Evolutionary conservation across 1,284 basidiomycete genomes (phyloP).

Genomic region (Boletellus dicymbophilus): DNA sequence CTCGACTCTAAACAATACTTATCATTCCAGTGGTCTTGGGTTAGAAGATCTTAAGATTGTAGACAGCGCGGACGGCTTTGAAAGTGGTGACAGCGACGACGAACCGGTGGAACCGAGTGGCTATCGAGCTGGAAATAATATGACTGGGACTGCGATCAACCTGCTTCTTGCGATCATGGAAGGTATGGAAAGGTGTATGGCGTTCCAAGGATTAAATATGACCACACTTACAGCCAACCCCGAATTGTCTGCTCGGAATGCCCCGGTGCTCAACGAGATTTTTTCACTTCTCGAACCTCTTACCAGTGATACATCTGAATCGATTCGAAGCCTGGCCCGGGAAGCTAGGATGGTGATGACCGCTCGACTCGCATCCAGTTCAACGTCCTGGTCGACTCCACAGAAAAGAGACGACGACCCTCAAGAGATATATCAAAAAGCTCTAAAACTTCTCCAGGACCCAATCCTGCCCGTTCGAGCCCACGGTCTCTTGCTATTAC

Average conservation of each 20-base stretch:
- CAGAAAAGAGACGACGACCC: slow-evolving; percentile 41
- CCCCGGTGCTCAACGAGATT: slow-evolving; percentile 72
- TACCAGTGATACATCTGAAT: slow-evolving; percentile 27
- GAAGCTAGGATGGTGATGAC: slow-evolving; percentile 85
- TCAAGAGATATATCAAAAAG: slow-evolving; percentile 81
- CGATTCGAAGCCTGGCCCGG: slow-evolving; percentile 50
- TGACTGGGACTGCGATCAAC: slow-evolving; percentile 76
- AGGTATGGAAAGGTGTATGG: slow-evolving; percentile 46
- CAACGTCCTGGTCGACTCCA: slow-evolving; percentile 34
- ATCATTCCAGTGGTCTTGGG: slow-evolving; percentile 27
- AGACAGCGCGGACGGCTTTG: slow-evolving; percentile 38
- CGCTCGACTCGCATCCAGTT: slow-evolving; percentile 58
- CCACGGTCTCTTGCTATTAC: slow-evolving; percentile 86
- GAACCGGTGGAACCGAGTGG: slow-evolving; percentile 34
- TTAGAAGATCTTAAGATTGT: slow-evolving; percentile 47
- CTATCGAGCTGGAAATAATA: slow-evolving; percentile 50
- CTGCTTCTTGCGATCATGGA: slow-evolving; percentile 82
- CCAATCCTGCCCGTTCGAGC: slow-evolving; percentile 94
- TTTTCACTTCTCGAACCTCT: slow-evolving; percentile 64
- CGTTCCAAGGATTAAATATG: not conserved
- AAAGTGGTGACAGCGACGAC: slow-evolving; percentile 60
- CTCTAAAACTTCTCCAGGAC: slow-evolving; percentile 87
- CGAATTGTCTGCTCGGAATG: slow-evolving; percentile 59
- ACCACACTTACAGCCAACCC: slow-evolving; percentile 57
- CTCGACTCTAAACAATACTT: slow-evolving; percentile 14